Conservation (phyloP, 805 yeast species). For the Saccharomycopsis amapae region DNA sequence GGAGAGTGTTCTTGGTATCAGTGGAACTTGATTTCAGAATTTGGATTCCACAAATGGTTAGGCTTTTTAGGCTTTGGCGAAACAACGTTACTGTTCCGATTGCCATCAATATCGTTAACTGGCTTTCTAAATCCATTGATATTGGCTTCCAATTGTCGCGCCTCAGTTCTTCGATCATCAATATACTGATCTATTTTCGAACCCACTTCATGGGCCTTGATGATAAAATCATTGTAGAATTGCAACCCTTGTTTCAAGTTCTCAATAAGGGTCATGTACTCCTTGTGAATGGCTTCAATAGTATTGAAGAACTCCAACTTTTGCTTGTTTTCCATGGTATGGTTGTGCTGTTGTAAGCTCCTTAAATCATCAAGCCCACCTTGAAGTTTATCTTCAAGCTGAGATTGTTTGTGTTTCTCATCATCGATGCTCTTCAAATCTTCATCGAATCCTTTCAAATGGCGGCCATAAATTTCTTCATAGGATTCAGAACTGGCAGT, state of each 20-base stretch:
- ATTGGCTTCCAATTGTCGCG: constrained; percentile 40
- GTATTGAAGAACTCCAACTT: constrained; percentile 30
- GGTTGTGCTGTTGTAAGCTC: constrained; percentile 18
- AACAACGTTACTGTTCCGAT: constrained; percentile 5
- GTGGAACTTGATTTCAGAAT: too few species aligned
- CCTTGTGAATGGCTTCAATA: constrained; percentile 23
- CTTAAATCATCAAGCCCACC: constrained; percentile 25
- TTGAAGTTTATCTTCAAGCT: constrained; percentile 35
- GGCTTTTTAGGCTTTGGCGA: background rate
- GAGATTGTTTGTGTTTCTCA: constrained; percentile 33
- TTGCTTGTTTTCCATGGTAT: constrained; percentile 37
- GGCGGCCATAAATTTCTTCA: constrained; percentile 36
- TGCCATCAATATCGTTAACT: constrained; percentile 6
- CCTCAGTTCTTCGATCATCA: constrained; percentile 44
- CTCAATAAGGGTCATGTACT: constrained; percentile 47
- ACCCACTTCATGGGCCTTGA: constrained; percentile 38
- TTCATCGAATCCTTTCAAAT: constrained; percentile 39
- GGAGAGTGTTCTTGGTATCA: too few species aligned
- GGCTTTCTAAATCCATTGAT: background rate
- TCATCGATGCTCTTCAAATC: constrained; percentile 44
- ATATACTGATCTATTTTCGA: constrained; percentile 46
- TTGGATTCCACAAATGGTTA: background rate
- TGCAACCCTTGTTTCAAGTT: constrained; percentile 62
- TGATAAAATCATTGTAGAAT: constrained; percentile 60
- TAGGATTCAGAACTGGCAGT: constrained; percentile 21